Evolutionary conservation across 257 asterid genomes (phyloP).

Genomic region (Plectranthus barbatus): DNA sequence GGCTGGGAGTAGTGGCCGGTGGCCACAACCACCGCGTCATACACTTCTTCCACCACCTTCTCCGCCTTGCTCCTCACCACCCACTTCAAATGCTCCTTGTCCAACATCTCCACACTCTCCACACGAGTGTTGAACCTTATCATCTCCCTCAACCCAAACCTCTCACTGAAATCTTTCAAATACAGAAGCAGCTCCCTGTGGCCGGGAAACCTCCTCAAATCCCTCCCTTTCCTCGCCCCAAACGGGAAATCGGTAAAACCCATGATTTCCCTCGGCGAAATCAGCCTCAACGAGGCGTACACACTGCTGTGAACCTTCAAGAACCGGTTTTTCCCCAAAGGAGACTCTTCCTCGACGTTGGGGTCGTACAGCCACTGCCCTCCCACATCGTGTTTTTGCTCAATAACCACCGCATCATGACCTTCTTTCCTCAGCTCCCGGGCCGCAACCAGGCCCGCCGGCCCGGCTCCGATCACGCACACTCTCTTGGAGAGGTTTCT

Average conservation of each 20-base stretch:
- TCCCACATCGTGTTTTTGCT: constrained; percentile 75
- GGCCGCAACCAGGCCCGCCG: constrained; percentile 74
- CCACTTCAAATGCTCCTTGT: constrained; percentile 48
- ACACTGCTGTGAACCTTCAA: constrained; percentile 65
- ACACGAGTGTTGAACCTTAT: constrained; percentile 65
- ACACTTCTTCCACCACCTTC: constrained; percentile 48
- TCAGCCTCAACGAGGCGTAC: constrained; percentile 53
- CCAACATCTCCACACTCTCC: constrained; percentile 59
- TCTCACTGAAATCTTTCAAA: constrained; percentile 60
- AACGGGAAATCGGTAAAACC: constrained; percentile 85
- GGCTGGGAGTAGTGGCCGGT: constrained; percentile 85
- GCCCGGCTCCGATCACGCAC: constrained; percentile 80
- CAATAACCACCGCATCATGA: constrained; percentile 68
- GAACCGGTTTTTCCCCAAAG: constrained; percentile 28
- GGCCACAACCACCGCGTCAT: constrained; percentile 84
- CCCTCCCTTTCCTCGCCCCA: constrained; percentile 47
- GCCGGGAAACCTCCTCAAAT: constrained; percentile 77
- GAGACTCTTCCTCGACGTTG: constrained; percentile 41
- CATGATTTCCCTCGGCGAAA: constrained; percentile 72
- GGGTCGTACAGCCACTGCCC: constrained; percentile 87
- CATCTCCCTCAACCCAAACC: constrained; percentile 59
- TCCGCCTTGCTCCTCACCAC: constrained; percentile 44
- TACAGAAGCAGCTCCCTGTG: constrained; percentile 58
- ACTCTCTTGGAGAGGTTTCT: constrained; percentile 37
- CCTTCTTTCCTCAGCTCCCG: constrained; percentile 80